Evolutionary conservation across 2,329 filamentous ascomycete species (phyloP), one percentile per base, ranked within the genome.

Genomic region (Trichoderma koningiopsis): DNA sequence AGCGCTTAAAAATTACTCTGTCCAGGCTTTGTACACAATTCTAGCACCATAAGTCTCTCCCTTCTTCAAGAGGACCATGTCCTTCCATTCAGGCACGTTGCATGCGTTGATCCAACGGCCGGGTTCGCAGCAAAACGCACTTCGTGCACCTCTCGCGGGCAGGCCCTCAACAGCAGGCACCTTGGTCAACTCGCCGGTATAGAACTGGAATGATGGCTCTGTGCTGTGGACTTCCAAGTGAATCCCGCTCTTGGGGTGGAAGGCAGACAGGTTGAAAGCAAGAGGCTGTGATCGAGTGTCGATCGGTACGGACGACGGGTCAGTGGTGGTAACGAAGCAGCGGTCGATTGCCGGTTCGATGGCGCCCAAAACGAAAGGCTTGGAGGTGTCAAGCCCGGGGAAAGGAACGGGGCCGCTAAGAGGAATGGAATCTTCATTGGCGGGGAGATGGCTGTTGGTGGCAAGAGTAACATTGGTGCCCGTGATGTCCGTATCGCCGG

Each of bases 161-260:
- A 87, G 79, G 2, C 84, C 84, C n/a, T 84, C 85, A 4, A 89
- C 83, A 35, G 83, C 90, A 0, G 92, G 91, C 14, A 97, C 91
- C 74, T 96, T 83, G 73, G 96, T 94, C 76, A 89, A 91, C 77
- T 92, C 91, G 72, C 95, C 96, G 0, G 94, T 96, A 82, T 98
- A 98, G 82, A 97, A 97, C 80, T 98, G 95, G 85, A 97, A 98
- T 0, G 93, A 92, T 0, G 96, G 96, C 83, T 98, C 95, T 0
- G 95, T 98, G 83, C 92, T 96, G 76, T 89, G 84, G 6, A 97
- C 91, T 80, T 97, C 92, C 61, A 98, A 88, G 78, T 96, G 91
- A 73, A 97, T 85, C 72, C 89, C 88, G 33, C 89, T 91, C 61
- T 83, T 84, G 6, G 93, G 88, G 79, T 97, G 93, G 79, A 87